phyloP scores from a whole-genome alignment of 352 stramenopile species.

The Pythium aquatile region DNA sequence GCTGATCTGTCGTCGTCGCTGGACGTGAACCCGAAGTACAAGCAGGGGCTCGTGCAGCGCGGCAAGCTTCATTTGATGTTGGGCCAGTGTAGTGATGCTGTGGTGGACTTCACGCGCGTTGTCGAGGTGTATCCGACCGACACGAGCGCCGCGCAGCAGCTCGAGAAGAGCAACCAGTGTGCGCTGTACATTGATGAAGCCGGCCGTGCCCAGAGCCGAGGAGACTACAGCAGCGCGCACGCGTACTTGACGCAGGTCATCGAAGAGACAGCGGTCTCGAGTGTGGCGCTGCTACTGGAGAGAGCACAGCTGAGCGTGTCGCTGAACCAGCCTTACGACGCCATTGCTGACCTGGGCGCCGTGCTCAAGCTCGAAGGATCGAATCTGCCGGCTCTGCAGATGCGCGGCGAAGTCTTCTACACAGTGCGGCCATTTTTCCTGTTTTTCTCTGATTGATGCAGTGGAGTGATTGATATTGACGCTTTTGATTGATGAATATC shows the following conservation, averaged over 20 bases:
- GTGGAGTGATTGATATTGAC: neutral
- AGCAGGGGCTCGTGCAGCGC: slow-evolving; percentile 70
- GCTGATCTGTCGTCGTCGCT: slow-evolving; percentile 69
- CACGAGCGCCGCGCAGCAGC: slow-evolving; percentile 39
- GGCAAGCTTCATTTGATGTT: slow-evolving; percentile 82
- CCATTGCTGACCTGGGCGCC: slow-evolving; percentile 66
- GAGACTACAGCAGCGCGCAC: slow-evolving; percentile 65
- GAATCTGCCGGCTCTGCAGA: slow-evolving; percentile 63
- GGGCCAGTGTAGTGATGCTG: slow-evolving; percentile 59
- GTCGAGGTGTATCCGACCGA: slow-evolving; percentile 74
- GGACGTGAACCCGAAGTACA: slow-evolving; percentile 75
- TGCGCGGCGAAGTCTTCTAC: slow-evolving; percentile 80
- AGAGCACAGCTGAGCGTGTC: slow-evolving; percentile 73
- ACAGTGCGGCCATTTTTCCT: slow-evolving; percentile 26
- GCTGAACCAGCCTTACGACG: slow-evolving; percentile 68
- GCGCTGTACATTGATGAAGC: slow-evolving; percentile 63
- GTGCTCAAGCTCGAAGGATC: slow-evolving; percentile 73
- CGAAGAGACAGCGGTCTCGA: slow-evolving; percentile 70
- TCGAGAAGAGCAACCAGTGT: slow-evolving; percentile 66
- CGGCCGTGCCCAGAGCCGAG: slow-evolving; percentile 58
- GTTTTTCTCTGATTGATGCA: neutral
- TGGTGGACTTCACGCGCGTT: slow-evolving; percentile 53
- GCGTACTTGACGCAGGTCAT: slow-evolving; percentile 66
- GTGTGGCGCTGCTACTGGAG: slow-evolving; percentile 60
- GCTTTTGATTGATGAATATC: neutral